Evolutionary conservation across 1,284 basidiomycete species (phyloP), one percentile per base, ranked within the genome.

Genomic region (Waitea zeae): DNA sequence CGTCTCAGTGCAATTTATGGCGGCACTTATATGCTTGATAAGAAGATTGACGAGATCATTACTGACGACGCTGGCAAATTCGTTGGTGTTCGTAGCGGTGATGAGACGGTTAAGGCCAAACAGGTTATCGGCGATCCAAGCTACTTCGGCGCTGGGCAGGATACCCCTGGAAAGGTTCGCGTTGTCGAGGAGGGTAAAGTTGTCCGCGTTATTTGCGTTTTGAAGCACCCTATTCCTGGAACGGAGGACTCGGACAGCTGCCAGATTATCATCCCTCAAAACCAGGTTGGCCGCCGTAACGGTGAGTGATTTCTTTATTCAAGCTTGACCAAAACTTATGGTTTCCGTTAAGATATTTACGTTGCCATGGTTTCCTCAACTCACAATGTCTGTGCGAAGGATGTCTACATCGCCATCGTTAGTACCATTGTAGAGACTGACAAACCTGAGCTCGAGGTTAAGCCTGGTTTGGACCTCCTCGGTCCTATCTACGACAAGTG

Each of bases 11-110:
- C 95, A 46, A 97, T 99, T 54, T 97, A 99, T 54, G 95, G 95
- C 36, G 95, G 95, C 36, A 99, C 95, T 12, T 99, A 98, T 64
- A 99, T 99, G 95, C 80, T 99, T 39, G 90, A 97, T 67, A 98
- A 98, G 63, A 67, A 67, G 39, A 82, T 96, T 47, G 79, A 96
- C 44, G 75, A 87, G 54, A 89, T 98, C 48, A 80, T 96, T 41
- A 82, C 81, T 34, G 83, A 81, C 50, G 50, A 59, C 6, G 72
- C 80, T 40, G 95, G 95, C 50, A 87, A 84, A 54, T 97, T 99
- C 48, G 68, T 83, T 36, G 93, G 95, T 38, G 95, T 98, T 30
- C 81, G 79, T 30, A 83, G 79, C 46, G 90, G 76, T 28, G 67
- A 70, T 5, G 95, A 99, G 64, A 93, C 79, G 12, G 95, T 95